Evolutionary conservation across 2,329 filamentous ascomycete species (phyloP).

Genomic region (Xylariaceae sp.): DNA sequence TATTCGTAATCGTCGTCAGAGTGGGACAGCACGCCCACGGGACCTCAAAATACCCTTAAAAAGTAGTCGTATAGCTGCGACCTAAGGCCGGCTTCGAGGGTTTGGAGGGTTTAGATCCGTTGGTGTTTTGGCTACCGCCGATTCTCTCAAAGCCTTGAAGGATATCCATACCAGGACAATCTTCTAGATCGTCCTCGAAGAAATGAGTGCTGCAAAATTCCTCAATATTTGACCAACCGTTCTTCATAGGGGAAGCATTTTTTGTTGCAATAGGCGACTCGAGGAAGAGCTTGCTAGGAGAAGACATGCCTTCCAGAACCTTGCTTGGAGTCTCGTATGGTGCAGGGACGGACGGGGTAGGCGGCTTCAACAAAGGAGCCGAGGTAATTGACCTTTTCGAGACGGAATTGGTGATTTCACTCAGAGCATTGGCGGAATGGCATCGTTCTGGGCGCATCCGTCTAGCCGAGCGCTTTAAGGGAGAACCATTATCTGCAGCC

Average conservation of each 20-base stretch:
- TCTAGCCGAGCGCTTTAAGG: slow-evolving; percentile 64
- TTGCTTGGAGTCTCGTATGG: slow-evolving; percentile 61
- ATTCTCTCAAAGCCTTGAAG: slow-evolving; percentile 78
- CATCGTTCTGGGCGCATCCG: slow-evolving; percentile 67
- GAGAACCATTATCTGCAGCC: slow-evolving; percentile 61
- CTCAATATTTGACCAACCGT: slow-evolving; percentile 48
- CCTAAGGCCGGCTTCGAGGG: slow-evolving; percentile 41
- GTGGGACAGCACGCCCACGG: neutral
- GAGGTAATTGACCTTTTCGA: slow-evolving; percentile 55
- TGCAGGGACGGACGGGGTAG: slow-evolving; percentile 43
- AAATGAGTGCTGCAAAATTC: slow-evolving; percentile 59
- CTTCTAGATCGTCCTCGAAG: slow-evolving; percentile 60
- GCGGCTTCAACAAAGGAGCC: slow-evolving; percentile 53
- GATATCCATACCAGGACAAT: slow-evolving; percentile 67
- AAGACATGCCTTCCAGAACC: slow-evolving; percentile 56
- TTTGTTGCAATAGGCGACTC: slow-evolving; percentile 44
- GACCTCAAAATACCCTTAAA: slow-evolving; percentile 33
- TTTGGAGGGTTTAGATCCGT: slow-evolving; percentile 29
- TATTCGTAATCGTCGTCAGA: slow-evolving; percentile 25
- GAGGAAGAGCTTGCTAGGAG: slow-evolving; percentile 56
- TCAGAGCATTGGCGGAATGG: slow-evolving; percentile 62
- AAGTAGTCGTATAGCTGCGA: slow-evolving; percentile 43
- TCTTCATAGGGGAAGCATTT: slow-evolving; percentile 43
- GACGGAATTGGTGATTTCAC: slow-evolving; percentile 59
- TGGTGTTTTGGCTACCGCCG: slow-evolving; percentile 50